phyloP scores from a whole-genome alignment of 1,284 basidiomycete species.

The Trichosporon sp. region DNA sequence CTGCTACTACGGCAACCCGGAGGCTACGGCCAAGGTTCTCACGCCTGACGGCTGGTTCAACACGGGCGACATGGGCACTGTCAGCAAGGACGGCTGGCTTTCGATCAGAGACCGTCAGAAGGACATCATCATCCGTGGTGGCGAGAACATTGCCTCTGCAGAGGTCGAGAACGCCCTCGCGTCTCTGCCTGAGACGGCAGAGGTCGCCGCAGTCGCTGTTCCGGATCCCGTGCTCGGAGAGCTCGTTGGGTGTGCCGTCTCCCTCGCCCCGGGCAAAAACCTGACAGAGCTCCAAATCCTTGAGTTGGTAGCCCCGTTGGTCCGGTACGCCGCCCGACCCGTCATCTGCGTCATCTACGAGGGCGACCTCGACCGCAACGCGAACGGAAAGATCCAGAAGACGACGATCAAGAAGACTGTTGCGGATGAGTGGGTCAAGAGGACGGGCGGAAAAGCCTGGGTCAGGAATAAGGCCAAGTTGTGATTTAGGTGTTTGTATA shows the following conservation, averaged over 20 bases:
- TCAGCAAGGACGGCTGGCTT: conserved; percentile 47
- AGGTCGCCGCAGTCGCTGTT: conserved; percentile 46
- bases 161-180: conserved; percentile 51
- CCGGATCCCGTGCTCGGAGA: conserved; percentile 46
- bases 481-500: not conserved
- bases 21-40: conserved; percentile 25
- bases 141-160: conserved; percentile 48
- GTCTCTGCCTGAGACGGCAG: conserved; percentile 37
- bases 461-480: conserved; percentile 22
- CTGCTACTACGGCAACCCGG: conserved; percentile 43
- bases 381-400: conserved; percentile 34
- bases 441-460: conserved; percentile 7
- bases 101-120: conserved; percentile 46
- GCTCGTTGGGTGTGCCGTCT: conserved; percentile 45
- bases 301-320: conserved; percentile 20
- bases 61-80: conserved; percentile 47
- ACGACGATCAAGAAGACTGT: conserved; percentile 30
- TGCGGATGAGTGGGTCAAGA: conserved; percentile 22
- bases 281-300: conserved; percentile 18
- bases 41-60: conserved; percentile 52
- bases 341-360: conserved; percentile 23
- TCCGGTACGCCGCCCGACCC: conserved; percentile 25
- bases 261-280: conserved; percentile 31
- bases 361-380: conserved; percentile 28
- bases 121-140: conserved; percentile 54